phyloP scores from a whole-genome alignment of 805 yeast genomes.

The Metschnikowia peoriensis region DNA sequence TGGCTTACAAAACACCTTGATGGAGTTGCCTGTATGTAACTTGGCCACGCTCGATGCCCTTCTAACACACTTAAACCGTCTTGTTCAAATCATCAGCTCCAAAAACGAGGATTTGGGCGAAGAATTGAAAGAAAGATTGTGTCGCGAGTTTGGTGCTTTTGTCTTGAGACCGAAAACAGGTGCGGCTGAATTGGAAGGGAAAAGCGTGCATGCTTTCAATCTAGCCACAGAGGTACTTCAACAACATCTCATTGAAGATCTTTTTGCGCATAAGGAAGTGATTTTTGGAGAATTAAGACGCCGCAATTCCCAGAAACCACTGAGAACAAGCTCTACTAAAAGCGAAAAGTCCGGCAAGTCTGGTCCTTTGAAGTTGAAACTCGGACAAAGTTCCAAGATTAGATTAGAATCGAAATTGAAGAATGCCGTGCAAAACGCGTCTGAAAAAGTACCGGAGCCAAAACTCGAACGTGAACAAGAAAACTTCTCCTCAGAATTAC shows the following conservation, averaged over 20 bases:
- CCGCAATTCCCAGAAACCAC: constrained; percentile 26
- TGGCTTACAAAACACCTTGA: constrained; percentile 64
- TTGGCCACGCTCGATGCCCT: constrained; percentile 79
- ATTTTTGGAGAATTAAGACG: constrained; percentile 63
- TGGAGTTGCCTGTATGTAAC: constrained; percentile 66
- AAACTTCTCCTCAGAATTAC: background rate
- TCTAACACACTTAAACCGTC: constrained; percentile 69
- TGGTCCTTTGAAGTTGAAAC: constrained; percentile 4
- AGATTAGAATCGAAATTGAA: constrained; percentile 14
- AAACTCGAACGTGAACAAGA: background rate
- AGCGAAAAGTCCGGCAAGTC: background rate
- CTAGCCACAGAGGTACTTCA: constrained; percentile 33
- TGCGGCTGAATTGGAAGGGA: constrained; percentile 16
- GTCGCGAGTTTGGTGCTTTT: constrained; percentile 65
- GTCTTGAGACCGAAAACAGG: constrained; percentile 49
- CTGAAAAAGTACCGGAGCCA: background rate
- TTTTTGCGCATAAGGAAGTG: constrained; percentile 55
- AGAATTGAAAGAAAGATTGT: constrained; percentile 45
- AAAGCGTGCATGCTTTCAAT: constrained; percentile 13
- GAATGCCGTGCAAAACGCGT: constrained; percentile 6
- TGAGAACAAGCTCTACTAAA: constrained; percentile 10
- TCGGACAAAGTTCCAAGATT: constrained; percentile 7
- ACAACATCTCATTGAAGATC: constrained; percentile 56
- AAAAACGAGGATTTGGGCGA: constrained; percentile 35
- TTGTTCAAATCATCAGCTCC: constrained; percentile 49